These are phyloP conservation scores for Irpex lacteus DNA, from an alignment of 1,284 basidiomycete genomes.

Conservation along the genomic window DNA sequence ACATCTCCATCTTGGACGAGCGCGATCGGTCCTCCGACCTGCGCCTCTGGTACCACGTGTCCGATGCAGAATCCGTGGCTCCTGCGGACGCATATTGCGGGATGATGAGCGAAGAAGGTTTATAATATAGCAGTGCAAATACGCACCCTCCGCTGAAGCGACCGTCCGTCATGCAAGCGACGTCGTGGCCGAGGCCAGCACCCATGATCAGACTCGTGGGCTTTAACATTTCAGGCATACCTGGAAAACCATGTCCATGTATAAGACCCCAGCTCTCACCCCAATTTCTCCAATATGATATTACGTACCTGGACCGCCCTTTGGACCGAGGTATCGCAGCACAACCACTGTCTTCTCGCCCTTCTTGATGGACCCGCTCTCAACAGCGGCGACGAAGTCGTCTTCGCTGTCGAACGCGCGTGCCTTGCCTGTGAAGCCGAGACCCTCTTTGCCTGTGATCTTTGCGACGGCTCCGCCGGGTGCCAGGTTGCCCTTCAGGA, in stretches of 20 bases:
- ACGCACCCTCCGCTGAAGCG: slow-evolving; percentile 90
- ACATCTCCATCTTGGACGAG: slow-evolving; percentile 86
- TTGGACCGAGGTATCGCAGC: slow-evolving; percentile 85
- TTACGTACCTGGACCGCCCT: slow-evolving; percentile 79
- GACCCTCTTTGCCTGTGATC: slow-evolving; percentile 91
- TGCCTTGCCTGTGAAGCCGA: slow-evolving; percentile 81
- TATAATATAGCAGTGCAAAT: background rate
- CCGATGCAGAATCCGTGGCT: slow-evolving; percentile 86
- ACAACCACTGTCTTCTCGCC: slow-evolving; percentile 92
- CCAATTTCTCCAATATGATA: background rate
- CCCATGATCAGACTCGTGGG: slow-evolving; percentile 91
- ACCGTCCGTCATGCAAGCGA: slow-evolving; percentile 91
- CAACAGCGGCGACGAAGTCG: slow-evolving; percentile 79
- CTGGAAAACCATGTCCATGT: slow-evolving; percentile 31
- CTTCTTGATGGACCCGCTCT: slow-evolving; percentile 75
- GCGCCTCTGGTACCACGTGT: slow-evolving; percentile 89
- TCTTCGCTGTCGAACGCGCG: slow-evolving; percentile 84
- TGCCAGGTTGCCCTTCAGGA: slow-evolving; percentile 85
- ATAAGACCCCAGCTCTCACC: background rate
- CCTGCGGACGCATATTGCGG: slow-evolving; percentile 3
- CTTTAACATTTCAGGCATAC: slow-evolving; percentile 96
- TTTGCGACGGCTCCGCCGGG: slow-evolving; percentile 93
- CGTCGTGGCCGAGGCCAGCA: slow-evolving; percentile 86
- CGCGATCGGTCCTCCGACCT: slow-evolving; percentile 88
- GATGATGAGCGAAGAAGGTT: background rate